Conservation (phyloP, 306 rosid genomes). For the Trifolium dubium region DNA sequence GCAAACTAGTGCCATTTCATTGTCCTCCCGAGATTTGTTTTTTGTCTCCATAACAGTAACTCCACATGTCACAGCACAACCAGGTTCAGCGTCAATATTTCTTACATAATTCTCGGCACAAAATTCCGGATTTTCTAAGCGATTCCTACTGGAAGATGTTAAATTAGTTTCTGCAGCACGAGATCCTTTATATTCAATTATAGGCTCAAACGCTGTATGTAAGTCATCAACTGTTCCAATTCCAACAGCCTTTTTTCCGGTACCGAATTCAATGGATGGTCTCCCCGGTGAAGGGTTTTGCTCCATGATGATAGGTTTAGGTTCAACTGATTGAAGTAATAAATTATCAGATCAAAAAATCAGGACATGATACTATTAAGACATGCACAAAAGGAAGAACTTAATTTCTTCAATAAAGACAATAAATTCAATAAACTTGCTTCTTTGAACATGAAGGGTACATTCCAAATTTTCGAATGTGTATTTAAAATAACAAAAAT, state of each 20-base stretch:
- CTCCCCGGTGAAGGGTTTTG: slow-evolving; percentile 42
- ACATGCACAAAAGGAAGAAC: slow-evolving; percentile 19
- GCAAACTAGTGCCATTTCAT: slow-evolving; percentile 32
- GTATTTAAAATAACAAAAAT: slow-evolving; percentile 4
- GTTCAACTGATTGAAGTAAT: slow-evolving; percentile 47
- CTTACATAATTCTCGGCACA: slow-evolving; percentile 73
- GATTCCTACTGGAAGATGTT: slow-evolving; percentile 41
- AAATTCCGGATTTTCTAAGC: slow-evolving; percentile 55
- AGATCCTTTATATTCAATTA: slow-evolving; percentile 38
- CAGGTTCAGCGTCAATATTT: slow-evolving; percentile 38
- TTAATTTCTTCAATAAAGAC: slow-evolving; percentile 9
- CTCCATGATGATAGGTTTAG: slow-evolving; percentile 42
- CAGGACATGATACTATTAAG: slow-evolving; percentile 32
- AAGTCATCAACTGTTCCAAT: slow-evolving; percentile 28
- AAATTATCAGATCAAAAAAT: slow-evolving; percentile 29
- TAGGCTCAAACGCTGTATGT: slow-evolving; percentile 35
- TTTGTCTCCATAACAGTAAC: slow-evolving; percentile 32
- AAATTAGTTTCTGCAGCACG: slow-evolving; percentile 42
- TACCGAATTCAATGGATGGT: slow-evolving; percentile 36
- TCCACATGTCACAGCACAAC: slow-evolving; percentile 43
- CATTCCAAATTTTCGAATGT: neutral
- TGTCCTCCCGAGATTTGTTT: slow-evolving; percentile 46
- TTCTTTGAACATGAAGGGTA: slow-evolving; percentile 14
- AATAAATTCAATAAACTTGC: neutral
- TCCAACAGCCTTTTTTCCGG: slow-evolving; percentile 39